A percentile compares a stretch with the other conserved stretches of the same genome.
Conservation (phyloP, 2,329 filamentous ascomycete genomes). For the Pyrenochaeta sp. region DNA sequence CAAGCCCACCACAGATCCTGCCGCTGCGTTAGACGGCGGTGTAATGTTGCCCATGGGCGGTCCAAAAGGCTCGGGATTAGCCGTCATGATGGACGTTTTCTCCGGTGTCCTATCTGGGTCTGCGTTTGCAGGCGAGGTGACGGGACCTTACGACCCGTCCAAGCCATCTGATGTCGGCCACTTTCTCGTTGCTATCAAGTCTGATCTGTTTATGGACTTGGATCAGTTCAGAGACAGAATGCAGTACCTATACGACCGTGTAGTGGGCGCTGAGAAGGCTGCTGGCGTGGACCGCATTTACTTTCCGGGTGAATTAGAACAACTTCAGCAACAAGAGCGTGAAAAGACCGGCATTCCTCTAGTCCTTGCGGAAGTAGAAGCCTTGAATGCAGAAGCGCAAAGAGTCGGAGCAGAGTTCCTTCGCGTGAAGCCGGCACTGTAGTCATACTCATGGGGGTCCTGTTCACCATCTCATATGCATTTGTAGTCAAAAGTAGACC, state of each 20-base stretch:
- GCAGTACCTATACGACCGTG: slow-evolving; percentile 64
- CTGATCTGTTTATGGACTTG: slow-evolving; percentile 74
- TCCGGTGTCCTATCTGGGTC: slow-evolving; percentile 79
- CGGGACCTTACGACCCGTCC: slow-evolving; percentile 75
- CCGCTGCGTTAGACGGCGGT: slow-evolving; percentile 64
- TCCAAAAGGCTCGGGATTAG: slow-evolving; percentile 77
- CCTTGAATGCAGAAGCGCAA: slow-evolving; percentile 58
- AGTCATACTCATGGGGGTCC: too few species aligned
- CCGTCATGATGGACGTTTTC: slow-evolving; percentile 91
- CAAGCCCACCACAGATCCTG: slow-evolving; percentile 72
- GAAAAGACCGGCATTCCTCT: slow-evolving; percentile 56
- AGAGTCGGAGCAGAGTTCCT: slow-evolving; percentile 43
- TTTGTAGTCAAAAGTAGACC: too few species aligned
- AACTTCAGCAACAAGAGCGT: slow-evolving; percentile 32
- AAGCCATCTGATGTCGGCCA: slow-evolving; percentile 75
- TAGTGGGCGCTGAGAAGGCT: slow-evolving; percentile 61
- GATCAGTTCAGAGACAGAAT: slow-evolving; percentile 72
- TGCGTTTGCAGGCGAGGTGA: slow-evolving; percentile 80
- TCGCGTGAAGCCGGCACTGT: not conserved
- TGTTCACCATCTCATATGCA: too few species aligned
- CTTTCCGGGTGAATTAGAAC: slow-evolving; percentile 56
- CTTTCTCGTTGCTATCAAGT: slow-evolving; percentile 70
- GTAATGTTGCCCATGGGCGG: slow-evolving; percentile 89
- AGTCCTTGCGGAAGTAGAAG: slow-evolving; percentile 55
- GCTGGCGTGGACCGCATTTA: slow-evolving; percentile 63